These are phyloP conservation scores for Cercospora sp. DNA, from an alignment of 2,329 filamentous ascomycete genomes.

Conservation along the genomic window DNA sequence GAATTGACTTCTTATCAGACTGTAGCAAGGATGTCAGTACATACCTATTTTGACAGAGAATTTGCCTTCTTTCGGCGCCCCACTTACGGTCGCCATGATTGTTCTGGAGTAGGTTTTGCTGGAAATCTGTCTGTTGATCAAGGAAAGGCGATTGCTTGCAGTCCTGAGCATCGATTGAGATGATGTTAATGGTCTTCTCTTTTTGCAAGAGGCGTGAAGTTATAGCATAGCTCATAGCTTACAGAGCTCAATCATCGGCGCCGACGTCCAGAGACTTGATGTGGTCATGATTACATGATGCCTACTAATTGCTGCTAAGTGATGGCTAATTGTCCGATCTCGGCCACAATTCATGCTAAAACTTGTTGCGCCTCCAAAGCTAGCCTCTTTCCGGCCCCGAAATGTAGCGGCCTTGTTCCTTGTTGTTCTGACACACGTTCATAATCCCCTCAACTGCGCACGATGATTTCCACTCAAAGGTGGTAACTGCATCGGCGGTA, in stretches of 20 bases:
- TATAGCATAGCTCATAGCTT: not conserved
- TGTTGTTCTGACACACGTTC: conserved; percentile 36
- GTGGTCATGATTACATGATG: conserved; percentile 15
- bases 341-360: not conserved
- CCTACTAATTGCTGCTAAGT: conserved; percentile 7
- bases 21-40: conserved; percentile 13
- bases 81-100: conserved; percentile 25
- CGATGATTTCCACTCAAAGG: conserved; percentile 31
- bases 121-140: conserved; percentile 5
- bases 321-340: not conserved
- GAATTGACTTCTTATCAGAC: conserved; percentile 54
- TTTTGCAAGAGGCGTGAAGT: not conserved
- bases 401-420: not conserved
- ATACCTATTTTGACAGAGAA: conserved; percentile 6
- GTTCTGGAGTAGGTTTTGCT: conserved; percentile 9
- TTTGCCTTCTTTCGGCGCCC: conserved; percentile 1
- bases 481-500: conserved; percentile 47
- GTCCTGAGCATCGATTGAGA: conserved; percentile 12
- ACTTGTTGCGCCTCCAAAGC: not conserved
- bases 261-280: not conserved
- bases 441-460: conserved; percentile 16
- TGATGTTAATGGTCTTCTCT: not conserved
- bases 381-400: not conserved
- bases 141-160: conserved; percentile 6
- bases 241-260: not conserved